Base-by-base conservation (phyloP, 306 rosid species). In the Comarum palustre region DNA sequence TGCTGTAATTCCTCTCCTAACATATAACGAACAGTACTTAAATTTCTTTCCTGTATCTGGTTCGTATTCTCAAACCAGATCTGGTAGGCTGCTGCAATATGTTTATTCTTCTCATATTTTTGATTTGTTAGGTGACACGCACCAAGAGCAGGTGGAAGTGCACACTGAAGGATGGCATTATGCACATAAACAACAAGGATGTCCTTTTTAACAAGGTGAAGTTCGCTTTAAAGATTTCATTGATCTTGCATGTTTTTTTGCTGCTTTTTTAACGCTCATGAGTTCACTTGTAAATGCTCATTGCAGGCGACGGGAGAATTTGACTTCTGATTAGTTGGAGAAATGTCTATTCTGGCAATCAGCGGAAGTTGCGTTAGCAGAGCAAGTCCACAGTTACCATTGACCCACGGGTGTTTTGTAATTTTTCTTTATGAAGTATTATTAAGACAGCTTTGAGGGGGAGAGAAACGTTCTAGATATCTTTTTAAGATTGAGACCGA, bases 101-200 rank as follows among this genome's bases (percentile, higher is more conserved):
- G 67, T 25, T 17, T 71, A 42, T 36, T 16, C 68, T 72, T 81
- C 34, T 73, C n/a, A 45, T 65, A 48, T 64, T 25, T 57, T 68
- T 69, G 74, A 60, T 55, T 70, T 77, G 24, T 58, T 65, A 95
- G 99, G 99, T 95, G 77, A 88, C 97, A 12, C 97, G 99, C 59
- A 95, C 99, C 58, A 95, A 95, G 87, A 95, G 97, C 86, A 90
- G 60, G 92, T 95, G 99, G 99, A 95, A 91, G 70, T 95, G 99
- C 88, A 84, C 92, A 27, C 78, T 95, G 77, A 95, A 92, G 86
- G 99, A 95, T 82, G 99, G 99, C 73, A 86, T 95, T 79, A 92
- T 95, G 97, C 99, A 81, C 78, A 95, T 95, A 82, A 90, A 92
- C 79, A 77, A 95, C 59, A 95, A 87, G 88, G 99, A 95, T 84